Evolutionary conservation across 192 early-diverging fungal species (phyloP), one percentile per base, ranked within the genome.

Genomic region (Lobosporangium transversale): DNA sequence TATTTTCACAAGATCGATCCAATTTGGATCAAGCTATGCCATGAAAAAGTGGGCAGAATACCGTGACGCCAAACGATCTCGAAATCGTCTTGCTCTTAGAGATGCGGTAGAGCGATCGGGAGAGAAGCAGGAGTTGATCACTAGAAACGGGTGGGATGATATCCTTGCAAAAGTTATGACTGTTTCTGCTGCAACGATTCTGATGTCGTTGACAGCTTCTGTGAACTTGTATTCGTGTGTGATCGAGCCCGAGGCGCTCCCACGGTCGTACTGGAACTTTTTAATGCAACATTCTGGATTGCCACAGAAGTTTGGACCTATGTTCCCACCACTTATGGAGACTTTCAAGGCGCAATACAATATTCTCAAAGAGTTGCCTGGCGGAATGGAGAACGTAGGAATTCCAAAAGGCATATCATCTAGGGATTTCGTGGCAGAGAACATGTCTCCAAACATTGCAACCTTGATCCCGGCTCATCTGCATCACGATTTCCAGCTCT

Each of bases 11-110:
- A 81, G 90, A 32, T 85, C 86, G 3, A 33, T 87, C 33, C 90
- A 92, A 53, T 90, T 89, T 55, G 83, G 84, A 37, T 78, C 79
- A 3, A 82, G 87, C 35, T 89, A 88, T 84, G 51, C 83, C 24
- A 86, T 92, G 82, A 83, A 87, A 35, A 80, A 83, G 23, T 90
- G 85, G 87, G 78, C 76, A 1, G 69, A 70, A 18, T 54, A 73
- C 23, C 61, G 86, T 24, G 36, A 80, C 35, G 31, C 58, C 27
- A 71, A 61, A 32, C 47, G 71, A 52, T 44, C 70, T 5, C 10
- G 47, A 17, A 53, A 76, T 21, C 58, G 71, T 10, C 64, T 54
- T 15, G 64, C 71, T 0, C 57, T 61, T 27, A 51, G 55, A 35
- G 57, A 74, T 21, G 44, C 54, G 18, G 48, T 53, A 18, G 55